Evolutionary conservation across 345 rosid genomes (phyloP).

Genomic region (Viola odorata): DNA sequence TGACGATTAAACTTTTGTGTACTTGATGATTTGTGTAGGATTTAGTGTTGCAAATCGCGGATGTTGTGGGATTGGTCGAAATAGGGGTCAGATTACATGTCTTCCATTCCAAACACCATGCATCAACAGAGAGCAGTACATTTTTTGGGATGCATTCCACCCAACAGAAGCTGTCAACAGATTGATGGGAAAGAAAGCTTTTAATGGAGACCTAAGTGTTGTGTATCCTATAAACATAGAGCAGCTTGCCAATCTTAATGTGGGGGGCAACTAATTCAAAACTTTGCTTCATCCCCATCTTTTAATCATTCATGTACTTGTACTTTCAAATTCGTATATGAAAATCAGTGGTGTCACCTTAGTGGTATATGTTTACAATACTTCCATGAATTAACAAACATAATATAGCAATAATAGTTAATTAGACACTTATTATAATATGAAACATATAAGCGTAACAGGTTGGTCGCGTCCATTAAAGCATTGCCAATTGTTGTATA

Average conservation of each 20-base stretch:
- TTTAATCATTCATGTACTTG: neutral
- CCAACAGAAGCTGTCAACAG: conserved; percentile 92
- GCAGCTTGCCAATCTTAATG: conserved; percentile 53
- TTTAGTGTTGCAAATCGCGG: conserved; percentile 67
- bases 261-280: neutral
- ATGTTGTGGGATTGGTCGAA: conserved; percentile 87
- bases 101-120: conserved; percentile 93
- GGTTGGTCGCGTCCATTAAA: conserved; percentile 16
- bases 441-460: too few species aligned
- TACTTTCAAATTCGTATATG: too few species aligned
- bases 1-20: neutral
- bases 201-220: conserved; percentile 49
- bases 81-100: conserved; percentile 90
- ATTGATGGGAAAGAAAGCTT: conserved; percentile 63
- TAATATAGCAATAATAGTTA: too few species aligned
- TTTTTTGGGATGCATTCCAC: conserved; percentile 98
- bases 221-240: conserved; percentile 73
- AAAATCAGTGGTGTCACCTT: too few species aligned
- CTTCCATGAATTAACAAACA: too few species aligned
- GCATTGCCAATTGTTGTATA: conserved; percentile 60
- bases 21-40: too few species aligned
- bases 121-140: conserved; percentile 50
- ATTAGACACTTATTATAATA: too few species aligned
- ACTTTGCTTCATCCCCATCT: neutral
- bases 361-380: too few species aligned